phyloP scores from a whole-genome alignment of 306 rosid species.

The Rosa rugosa region DNA sequence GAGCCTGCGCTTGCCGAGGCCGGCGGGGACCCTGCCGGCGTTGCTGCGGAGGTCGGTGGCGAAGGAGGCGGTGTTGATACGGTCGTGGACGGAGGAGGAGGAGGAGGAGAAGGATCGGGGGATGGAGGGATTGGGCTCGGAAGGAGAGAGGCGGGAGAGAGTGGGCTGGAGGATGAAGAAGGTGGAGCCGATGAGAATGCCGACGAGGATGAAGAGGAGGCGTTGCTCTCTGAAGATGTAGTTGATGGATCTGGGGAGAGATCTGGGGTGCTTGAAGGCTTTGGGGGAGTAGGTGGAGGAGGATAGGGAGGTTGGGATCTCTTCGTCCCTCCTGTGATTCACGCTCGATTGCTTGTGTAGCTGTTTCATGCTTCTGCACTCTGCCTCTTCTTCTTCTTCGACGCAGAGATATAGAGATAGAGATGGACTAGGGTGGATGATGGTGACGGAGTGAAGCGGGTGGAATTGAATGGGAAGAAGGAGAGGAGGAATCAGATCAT shows the following conservation, averaged over 20 bases:
- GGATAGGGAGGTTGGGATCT: conserved; percentile 35
- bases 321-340: conserved; percentile 78
- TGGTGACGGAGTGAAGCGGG: conserved; percentile 8
- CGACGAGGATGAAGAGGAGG: conserved; percentile 77
- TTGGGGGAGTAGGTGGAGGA: conserved; percentile 83
- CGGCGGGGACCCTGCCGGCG: conserved; percentile 61
- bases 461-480: not conserved
- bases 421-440: no score
- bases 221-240: conserved; percentile 81
- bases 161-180: conserved; percentile 85
- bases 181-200: conserved; percentile 83
- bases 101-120: conserved; percentile 29
- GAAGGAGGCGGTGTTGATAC: conserved; percentile 19
- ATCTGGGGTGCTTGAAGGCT: conserved; percentile 61
- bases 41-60: conserved; percentile 11
- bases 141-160: conserved; percentile 62
- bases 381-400: no score
- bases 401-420: not conserved
- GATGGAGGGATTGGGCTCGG: conserved; percentile 36
- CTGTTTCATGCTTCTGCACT: conserved; percentile 50
- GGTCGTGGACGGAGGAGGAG: conserved; percentile 14
- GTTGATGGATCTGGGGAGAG: conserved; percentile 88
- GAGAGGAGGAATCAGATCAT: not conserved
- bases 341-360: conserved; percentile 63
- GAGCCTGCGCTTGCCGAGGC: conserved; percentile 45